Base-by-base conservation (phyloP, 2,329 filamentous ascomycete genomes). In the Chaetomiaceae sp. region DNA sequence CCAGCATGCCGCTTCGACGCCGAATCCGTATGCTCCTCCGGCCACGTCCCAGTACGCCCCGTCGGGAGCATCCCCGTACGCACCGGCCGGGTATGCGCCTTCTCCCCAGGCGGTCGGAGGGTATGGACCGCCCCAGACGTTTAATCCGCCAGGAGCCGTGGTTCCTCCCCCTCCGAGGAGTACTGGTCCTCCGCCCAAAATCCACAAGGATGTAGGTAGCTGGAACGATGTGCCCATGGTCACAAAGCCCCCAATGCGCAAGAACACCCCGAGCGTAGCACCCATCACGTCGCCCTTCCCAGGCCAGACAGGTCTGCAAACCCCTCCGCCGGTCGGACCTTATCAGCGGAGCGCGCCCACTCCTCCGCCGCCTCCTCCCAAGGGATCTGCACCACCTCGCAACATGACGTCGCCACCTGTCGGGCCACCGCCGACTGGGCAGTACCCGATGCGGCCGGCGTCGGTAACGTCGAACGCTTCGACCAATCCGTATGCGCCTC, bases 211-310 rank as follows among this genome's bases (percentile, higher is more conserved):
- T 58, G 85, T 85, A 58, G 82, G 85, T 25, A 87, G 88, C 62
- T 99, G 94, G 94, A 99, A 99, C 62, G 94, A 99, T 69, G 86
- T 95, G 47, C 94, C 94, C 1, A 80, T 96, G 64, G 87, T 97
- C 41, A 78, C 82, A 41, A 89, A 92, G 73, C 78, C 86, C n/a
- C 79, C 81, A 13, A 79, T 85, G 20, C 84, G 91, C 60, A 82
- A 86, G 66, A 78, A 78, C 41, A 96, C 92, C 1, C 90, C 91
- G 2, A 83, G 78, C 51, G 75, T 82, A 18, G 80, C 83, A 47
- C 75, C 86, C 3, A 82, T 90, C 46, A 82, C 78, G n/a, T 82
- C 87, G 16, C 89, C 90, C 8, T 95, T 94, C 74, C 79, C 83
- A 2, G 81, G 81, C 61, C 84, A 88, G 65, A 77, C 73, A 56